These are phyloP conservation scores for Globisporangium parvum DNA, from an alignment of 352 stramenopile genomes.

Conservation along the genomic window DNA sequence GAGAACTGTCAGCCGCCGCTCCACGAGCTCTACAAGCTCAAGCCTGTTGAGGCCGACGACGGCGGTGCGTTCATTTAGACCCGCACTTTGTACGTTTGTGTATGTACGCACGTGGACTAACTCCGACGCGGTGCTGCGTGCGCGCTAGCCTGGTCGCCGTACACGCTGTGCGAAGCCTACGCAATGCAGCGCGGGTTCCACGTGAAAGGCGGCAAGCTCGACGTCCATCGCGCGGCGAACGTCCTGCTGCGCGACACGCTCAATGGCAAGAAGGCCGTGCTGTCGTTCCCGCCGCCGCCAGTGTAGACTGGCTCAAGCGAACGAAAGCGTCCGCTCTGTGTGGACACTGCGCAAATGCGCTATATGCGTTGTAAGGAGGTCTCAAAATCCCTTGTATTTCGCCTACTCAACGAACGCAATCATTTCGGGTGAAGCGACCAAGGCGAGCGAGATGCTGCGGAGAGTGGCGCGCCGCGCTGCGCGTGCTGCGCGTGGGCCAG, in stretches of 20 bases:
- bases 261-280: slow-evolving; percentile 75
- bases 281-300: slow-evolving; percentile 62
- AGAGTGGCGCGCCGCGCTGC: slow-evolving; percentile 18
- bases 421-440: background rate
- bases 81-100: background rate
- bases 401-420: background rate
- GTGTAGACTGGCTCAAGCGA: background rate
- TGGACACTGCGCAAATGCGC: too few species aligned
- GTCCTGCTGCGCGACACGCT: slow-evolving; percentile 68
- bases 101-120: background rate
- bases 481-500: slow-evolving; percentile 14
- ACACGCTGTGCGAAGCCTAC: slow-evolving; percentile 70
- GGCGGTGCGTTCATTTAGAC: slow-evolving; percentile 16
- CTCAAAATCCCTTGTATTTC: background rate
- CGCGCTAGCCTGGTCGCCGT: slow-evolving; percentile 46
- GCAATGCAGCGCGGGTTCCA: slow-evolving; percentile 66
- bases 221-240: slow-evolving; percentile 76
- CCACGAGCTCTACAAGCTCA: slow-evolving; percentile 78
- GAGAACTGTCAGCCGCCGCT: slow-evolving; percentile 74
- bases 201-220: slow-evolving; percentile 64
- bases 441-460: slow-evolving; percentile 19
- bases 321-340: too few species aligned
- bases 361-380: background rate
- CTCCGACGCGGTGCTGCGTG: background rate
- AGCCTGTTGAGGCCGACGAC: slow-evolving; percentile 62